Conservation (phyloP, 495 filamentous ascomycete genomes). For the Cladorrhinum samala region DNA sequence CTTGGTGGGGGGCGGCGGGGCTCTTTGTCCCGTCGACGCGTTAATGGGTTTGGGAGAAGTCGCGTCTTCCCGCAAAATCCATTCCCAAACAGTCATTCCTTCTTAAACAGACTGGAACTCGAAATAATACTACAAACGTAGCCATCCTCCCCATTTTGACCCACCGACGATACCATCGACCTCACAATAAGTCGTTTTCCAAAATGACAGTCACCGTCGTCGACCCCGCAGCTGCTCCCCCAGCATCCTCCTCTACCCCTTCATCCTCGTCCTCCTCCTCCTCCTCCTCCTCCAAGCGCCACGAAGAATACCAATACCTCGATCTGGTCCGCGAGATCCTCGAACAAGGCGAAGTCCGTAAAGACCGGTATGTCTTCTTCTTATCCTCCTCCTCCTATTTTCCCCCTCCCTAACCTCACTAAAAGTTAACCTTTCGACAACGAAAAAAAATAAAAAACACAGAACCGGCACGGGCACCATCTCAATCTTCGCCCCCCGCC, state of each 20-base stretch:
- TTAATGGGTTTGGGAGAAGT: not conserved
- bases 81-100: too few species aligned
- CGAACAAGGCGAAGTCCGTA: constrained; percentile 25
- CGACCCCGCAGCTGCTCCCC: not conserved
- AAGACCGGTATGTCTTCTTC: constrained; percentile 17
- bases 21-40: constrained; percentile 7
- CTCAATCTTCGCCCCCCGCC: constrained; percentile 79
- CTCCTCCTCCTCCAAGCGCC: constrained; percentile 2
- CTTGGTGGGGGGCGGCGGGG: not conserved
- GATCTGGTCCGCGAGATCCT: constrained; percentile 28
- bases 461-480: constrained; percentile 91
- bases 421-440: not conserved
- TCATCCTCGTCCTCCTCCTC: not conserved
- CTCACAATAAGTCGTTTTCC: not conserved
- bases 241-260: not conserved
- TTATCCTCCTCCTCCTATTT: not conserved
- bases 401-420: not conserved
- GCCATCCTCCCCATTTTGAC: not conserved
- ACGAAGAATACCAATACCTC: constrained; percentile 30
- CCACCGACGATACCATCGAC: not conserved
- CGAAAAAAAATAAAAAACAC: too few species aligned
- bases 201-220: constrained; percentile 14
- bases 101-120: too few species aligned
- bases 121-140: too few species aligned
- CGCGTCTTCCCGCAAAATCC: not conserved